A percentile compares a stretch with the other conserved stretches of the same genome.
Evolutionary conservation across 139 green algal species (phyloP).

Genomic region (Asterochloris sp.): DNA sequence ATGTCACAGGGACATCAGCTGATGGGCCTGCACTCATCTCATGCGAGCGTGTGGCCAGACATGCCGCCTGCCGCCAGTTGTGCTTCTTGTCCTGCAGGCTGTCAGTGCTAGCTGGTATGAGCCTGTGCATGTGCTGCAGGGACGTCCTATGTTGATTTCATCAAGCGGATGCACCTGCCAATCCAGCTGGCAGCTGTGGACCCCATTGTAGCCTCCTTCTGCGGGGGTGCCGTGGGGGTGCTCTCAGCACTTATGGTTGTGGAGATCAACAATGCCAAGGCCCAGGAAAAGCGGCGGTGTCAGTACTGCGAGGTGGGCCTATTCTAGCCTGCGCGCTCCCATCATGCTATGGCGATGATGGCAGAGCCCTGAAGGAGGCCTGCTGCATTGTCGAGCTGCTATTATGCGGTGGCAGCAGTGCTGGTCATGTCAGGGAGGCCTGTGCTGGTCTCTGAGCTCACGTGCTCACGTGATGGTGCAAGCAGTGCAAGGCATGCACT

Average conservation of each 20-base stretch:
- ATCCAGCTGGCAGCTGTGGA: constrained; percentile 91
- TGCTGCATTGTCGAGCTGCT: no score
- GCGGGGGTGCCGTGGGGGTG: constrained; percentile 91
- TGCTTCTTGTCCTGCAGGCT: not conserved
- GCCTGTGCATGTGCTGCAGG: constrained; percentile 34
- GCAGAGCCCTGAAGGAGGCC: no score
- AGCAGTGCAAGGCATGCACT: no score
- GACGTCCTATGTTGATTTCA: constrained; percentile 91
- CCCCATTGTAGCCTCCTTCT: constrained; percentile 98
- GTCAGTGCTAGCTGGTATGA: not conserved
- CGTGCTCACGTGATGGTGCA: no score
- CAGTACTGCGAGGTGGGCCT: constrained; percentile 64
- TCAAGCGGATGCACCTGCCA: constrained; percentile 83
- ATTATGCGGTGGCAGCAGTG: no score
- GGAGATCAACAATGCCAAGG: constrained; percentile 92
- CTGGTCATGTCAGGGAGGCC: no score
- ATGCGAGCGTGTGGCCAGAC: no score
- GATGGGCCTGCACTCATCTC: not conserved
- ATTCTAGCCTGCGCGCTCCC: not conserved
- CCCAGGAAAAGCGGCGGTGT: constrained; percentile 69
- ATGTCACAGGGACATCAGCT: not conserved
- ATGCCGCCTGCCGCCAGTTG: not conserved
- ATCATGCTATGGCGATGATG: no score
- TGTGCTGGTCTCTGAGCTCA: no score
- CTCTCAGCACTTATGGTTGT: constrained; percentile 93